Conservation (phyloP, 441 rosid genomes). For the Arabidopsis hybrid region DNA sequence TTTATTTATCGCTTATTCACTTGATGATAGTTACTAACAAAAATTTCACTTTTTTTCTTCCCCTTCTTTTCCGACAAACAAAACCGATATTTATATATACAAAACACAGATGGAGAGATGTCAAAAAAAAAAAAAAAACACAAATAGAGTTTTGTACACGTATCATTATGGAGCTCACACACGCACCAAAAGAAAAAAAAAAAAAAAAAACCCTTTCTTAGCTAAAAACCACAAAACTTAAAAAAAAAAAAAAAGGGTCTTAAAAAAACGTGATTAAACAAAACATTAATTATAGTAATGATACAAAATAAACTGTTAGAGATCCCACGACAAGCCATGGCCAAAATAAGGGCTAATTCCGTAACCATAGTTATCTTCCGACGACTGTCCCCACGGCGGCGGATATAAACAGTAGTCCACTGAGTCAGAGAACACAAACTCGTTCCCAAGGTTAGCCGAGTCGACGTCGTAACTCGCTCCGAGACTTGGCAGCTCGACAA, state of each 20-base stretch:
- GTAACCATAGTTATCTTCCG: constrained; percentile 48
- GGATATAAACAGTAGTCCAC: constrained; percentile 63
- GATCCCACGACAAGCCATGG: constrained; percentile 35
- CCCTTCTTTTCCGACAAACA: constrained; percentile 45
- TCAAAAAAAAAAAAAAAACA: not conserved
- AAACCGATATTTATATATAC: constrained; percentile 20
- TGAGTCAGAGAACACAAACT: constrained; percentile 56
- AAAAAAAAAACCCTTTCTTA: constrained; percentile 3
- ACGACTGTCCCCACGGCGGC: constrained; percentile 50
- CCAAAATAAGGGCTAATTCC: constrained; percentile 34
- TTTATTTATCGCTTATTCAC: constrained; percentile 21
- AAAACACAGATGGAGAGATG: constrained; percentile 22
- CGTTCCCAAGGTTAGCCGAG: constrained; percentile 38
- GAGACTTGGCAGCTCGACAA: constrained; percentile 72
- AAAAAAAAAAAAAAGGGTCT: constrained; percentile 1
- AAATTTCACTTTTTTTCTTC: not conserved
- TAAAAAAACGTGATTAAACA: constrained; percentile 25
- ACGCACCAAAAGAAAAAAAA: constrained; percentile 17
- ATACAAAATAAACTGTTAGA: constrained; percentile 23
- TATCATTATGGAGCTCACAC: constrained; percentile 39
- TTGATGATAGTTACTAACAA: constrained; percentile 3
- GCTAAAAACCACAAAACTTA: constrained; percentile 5
- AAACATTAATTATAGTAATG: constrained; percentile 14
- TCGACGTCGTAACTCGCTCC: constrained; percentile 54
- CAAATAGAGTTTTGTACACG: constrained; percentile 41